Conservation (phyloP, 2,329 filamentous ascomycete species). For the Myriangium duriaei region DNA sequence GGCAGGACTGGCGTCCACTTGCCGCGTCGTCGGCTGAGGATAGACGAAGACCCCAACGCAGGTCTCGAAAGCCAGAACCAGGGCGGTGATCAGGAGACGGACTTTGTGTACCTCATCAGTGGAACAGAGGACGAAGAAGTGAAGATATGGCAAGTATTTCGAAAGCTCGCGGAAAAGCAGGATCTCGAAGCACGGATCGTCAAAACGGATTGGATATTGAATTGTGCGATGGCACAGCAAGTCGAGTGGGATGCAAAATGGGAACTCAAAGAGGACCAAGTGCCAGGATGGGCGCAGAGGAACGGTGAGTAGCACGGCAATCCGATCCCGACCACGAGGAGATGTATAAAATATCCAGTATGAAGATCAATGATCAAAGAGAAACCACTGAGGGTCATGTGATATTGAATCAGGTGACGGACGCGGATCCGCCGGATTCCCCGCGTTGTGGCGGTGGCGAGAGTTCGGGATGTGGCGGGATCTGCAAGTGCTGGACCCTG, state of each 20-base stretch:
- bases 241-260: slow-evolving; percentile 31
- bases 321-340: too few relatives aligned
- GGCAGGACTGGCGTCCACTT: slow-evolving; percentile 50
- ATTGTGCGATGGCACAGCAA: slow-evolving; percentile 79
- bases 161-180: slow-evolving; percentile 62
- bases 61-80: slow-evolving; percentile 39
- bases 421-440: too few relatives aligned
- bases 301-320: too few relatives aligned
- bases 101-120: slow-evolving; percentile 64
- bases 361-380: too few relatives aligned
- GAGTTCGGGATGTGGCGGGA: background rate
- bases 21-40: slow-evolving; percentile 27
- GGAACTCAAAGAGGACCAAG: slow-evolving; percentile 16
- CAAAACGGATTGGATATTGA: slow-evolving; percentile 76
- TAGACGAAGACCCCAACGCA: slow-evolving; percentile 46
- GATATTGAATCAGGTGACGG: too few relatives aligned
- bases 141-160: slow-evolving; percentile 67
- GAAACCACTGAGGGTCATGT: too few relatives aligned
- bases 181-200: slow-evolving; percentile 75
- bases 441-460: background rate
- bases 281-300: slow-evolving; percentile 11
- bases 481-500: background rate
- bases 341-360: too few relatives aligned
- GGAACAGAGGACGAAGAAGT: slow-evolving; percentile 54
- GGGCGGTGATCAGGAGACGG: slow-evolving; percentile 44